These are phyloP conservation scores for Geranomyces variabilis DNA, from an alignment of 192 early-diverging fungal species.

Conservation along the genomic window DNA sequence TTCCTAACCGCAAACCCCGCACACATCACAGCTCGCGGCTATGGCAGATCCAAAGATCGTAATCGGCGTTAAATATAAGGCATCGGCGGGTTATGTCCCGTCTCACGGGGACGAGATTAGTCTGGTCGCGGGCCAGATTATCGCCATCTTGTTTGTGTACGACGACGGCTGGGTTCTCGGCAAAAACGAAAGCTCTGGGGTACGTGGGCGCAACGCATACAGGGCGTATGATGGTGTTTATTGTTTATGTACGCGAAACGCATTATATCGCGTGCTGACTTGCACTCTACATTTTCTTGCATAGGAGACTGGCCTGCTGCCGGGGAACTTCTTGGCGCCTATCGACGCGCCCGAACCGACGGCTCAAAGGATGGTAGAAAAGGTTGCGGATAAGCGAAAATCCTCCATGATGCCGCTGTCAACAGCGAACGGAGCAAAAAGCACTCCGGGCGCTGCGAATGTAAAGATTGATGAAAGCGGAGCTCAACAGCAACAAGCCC, in stretches of 20 bases:
- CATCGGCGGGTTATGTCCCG: constrained; percentile 17
- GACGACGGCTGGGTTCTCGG: constrained; percentile 33
- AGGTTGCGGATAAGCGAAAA: constrained; percentile 37
- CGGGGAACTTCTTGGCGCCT: constrained; percentile 40
- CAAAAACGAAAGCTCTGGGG: constrained; percentile 8
- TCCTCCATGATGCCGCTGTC: constrained; percentile 26
- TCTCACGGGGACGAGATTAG: constrained; percentile 26
- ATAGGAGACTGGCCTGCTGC: constrained; percentile 36
- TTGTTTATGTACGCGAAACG: too few relatives aligned
- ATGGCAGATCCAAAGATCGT: constrained; percentile 20
- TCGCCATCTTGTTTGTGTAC: constrained; percentile 20
- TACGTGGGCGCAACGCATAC: too few relatives aligned
- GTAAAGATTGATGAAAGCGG: background rate
- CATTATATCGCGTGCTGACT: too few relatives aligned
- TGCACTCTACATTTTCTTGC: too few relatives aligned
- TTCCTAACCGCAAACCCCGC: background rate
- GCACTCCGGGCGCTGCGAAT: background rate
- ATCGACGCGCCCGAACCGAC: constrained; percentile 24
- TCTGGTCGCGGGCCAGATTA: constrained; percentile 13
- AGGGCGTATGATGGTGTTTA: too few relatives aligned
- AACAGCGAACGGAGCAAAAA: background rate
- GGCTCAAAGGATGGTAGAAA: background rate
- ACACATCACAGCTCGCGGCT: background rate
- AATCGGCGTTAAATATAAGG: constrained; percentile 28
- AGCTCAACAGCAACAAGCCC: background rate